These are phyloP conservation scores for Artemisia argyi DNA, from an alignment of 129 eudicot genomes.

Conservation along the genomic window DNA sequence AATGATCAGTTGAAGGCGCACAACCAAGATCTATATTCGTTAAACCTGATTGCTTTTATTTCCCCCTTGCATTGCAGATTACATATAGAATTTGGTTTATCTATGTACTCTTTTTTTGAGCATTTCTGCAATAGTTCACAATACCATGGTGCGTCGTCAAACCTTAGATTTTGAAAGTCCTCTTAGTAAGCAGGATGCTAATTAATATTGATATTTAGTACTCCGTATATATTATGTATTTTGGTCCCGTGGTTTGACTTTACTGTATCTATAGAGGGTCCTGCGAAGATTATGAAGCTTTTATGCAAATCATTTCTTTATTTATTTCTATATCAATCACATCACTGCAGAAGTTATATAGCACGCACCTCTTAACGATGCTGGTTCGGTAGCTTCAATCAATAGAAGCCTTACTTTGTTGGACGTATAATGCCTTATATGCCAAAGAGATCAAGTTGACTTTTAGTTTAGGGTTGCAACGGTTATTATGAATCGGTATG, in stretches of 20 bases:
- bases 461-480: no score
- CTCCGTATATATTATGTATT: background rate
- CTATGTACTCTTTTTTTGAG: constrained; percentile 10
- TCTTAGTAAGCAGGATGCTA: background rate
- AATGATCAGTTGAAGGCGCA: constrained; percentile 33
- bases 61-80: background rate
- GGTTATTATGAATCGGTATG: no score
- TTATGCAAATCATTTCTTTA: background rate
- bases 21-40: background rate
- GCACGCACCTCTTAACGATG: background rate
- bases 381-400: background rate
- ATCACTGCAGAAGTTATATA: background rate
- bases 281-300: background rate
- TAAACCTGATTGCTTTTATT: background rate
- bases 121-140: background rate
- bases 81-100: constrained; percentile 16
- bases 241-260: background rate
- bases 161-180: background rate
- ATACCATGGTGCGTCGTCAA: background rate
- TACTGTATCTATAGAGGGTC: background rate
- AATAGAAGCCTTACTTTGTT: no score
- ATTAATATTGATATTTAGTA: background rate
- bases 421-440: no score
- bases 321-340: background rate
- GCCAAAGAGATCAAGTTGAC: no score